These are phyloP conservation scores for Alternaria sp. DNA, from an alignment of 2,329 filamentous ascomycete species.

Conservation along the genomic window DNA sequence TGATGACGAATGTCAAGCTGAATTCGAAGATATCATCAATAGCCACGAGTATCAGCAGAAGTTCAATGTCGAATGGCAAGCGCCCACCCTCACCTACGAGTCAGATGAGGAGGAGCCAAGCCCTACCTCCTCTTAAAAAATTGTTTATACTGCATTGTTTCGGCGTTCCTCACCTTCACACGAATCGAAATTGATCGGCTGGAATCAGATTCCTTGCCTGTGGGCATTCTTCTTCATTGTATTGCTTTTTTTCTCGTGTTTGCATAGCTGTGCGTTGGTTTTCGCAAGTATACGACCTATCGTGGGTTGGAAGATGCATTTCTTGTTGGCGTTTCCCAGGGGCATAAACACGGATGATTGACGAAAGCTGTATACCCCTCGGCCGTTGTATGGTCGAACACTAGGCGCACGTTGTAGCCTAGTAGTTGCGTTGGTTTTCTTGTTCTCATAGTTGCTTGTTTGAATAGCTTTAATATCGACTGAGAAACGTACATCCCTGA, in stretches of 20 bases:
- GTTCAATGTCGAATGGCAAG: conserved; percentile 21
- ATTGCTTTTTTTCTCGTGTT: not conserved
- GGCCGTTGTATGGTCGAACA: not conserved
- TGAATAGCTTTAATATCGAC: not conserved
- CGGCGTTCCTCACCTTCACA: not conserved
- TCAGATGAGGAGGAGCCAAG: conserved; percentile 34
- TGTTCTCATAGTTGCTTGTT: not conserved
- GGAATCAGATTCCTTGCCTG: not conserved
- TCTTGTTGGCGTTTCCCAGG: conserved; percentile 2
- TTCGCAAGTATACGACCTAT: not conserved
- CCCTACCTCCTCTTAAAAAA: conserved; percentile 9
- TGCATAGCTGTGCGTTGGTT: conserved; percentile 3
- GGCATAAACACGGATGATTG: conserved; percentile 4
- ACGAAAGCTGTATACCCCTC: conserved; percentile 4
- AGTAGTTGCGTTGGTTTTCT: not conserved
- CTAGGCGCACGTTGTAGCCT: not conserved
- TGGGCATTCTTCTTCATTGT: not conserved
- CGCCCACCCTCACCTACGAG: conserved; percentile 25
- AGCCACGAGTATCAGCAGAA: conserved; percentile 18
- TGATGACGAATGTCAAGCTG: conserved; percentile 22
- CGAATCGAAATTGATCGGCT: not conserved
- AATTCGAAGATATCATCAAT: conserved; percentile 13
- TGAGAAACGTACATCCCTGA: not conserved
- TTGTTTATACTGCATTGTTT: conserved; percentile 4
- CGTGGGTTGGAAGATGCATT: not conserved